Conservation (phyloP, 2,329 filamentous ascomycete species). For the Penicillium corylophilum region DNA sequence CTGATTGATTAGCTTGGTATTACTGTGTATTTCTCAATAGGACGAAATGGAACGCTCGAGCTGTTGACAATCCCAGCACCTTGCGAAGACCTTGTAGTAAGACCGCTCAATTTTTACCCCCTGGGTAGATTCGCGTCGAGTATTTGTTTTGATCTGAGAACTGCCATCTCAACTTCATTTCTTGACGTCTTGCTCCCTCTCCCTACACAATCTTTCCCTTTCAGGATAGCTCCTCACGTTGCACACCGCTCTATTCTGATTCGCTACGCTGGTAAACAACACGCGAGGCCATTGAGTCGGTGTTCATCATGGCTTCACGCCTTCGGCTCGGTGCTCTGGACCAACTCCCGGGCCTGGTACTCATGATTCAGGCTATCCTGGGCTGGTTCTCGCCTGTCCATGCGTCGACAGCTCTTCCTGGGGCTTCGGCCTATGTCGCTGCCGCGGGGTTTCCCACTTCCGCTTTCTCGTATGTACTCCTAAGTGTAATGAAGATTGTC, state of each 20-base stretch:
- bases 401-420: slow-evolving; percentile 19
- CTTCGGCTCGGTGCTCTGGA: not conserved
- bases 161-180: not conserved
- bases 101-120: not conserved
- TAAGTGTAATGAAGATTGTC: not conserved
- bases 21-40: not conserved
- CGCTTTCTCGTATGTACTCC: slow-evolving; percentile 44
- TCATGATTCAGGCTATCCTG: slow-evolving; percentile 13
- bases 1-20: not conserved
- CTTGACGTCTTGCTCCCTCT: not conserved
- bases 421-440: slow-evolving; percentile 24
- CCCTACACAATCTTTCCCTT: no score
- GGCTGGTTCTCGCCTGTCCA: slow-evolving; percentile 4
- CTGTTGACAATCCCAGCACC: not conserved
- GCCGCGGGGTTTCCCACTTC: slow-evolving; percentile 52
- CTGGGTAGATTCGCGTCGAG: not conserved
- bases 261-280: no score
- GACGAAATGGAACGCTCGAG: not conserved
- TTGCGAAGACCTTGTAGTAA: not conserved
- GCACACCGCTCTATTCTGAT: no score
- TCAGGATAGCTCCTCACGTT: not conserved
- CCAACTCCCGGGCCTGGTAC: not conserved
- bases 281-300: no score
- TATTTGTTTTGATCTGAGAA: not conserved
- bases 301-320: not conserved